These are phyloP conservation scores for Backusella mclennaniae DNA, from an alignment of 192 early-diverging fungal genomes.

Conservation along the genomic window DNA sequence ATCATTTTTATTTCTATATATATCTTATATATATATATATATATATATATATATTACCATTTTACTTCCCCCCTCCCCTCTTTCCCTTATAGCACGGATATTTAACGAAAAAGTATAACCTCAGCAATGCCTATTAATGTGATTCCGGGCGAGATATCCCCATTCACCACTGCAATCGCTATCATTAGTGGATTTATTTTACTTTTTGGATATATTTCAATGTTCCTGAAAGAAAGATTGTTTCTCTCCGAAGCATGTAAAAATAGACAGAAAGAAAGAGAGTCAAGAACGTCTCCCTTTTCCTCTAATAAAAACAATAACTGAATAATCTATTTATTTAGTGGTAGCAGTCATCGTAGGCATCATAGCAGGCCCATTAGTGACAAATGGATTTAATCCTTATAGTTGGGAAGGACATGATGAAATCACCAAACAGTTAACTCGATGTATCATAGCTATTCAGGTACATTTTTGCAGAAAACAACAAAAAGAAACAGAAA, in stretches of 20 bases:
- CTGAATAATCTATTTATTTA: constrained; percentile 8
- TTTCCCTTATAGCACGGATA: neutral
- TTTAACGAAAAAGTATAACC: neutral
- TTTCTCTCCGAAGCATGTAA: constrained; percentile 76
- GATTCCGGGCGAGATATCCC: constrained; percentile 38
- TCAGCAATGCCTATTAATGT: constrained; percentile 20
- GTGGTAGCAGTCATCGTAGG: constrained; percentile 85
- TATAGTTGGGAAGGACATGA: constrained; percentile 48
- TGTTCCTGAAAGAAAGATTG: constrained; percentile 69
- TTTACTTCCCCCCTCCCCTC: neutral
- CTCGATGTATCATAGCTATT: constrained; percentile 79
- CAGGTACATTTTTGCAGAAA: constrained; percentile 45
- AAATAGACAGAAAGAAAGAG: constrained; percentile 4
- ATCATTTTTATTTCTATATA: neutral
- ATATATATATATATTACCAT: neutral
- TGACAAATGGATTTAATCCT: constrained; percentile 70
- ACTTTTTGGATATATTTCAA: constrained; percentile 66
- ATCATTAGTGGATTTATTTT: constrained; percentile 71
- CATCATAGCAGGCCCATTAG: constrained; percentile 80
- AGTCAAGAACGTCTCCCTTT: neutral
- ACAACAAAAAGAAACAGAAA: neutral
- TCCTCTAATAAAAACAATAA: neutral
- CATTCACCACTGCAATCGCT: constrained; percentile 46
- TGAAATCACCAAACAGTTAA: constrained; percentile 66
- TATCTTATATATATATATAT: neutral